These are phyloP conservation scores for Truncatella angustata DNA, from an alignment of 2,329 filamentous ascomycete species.

Conservation along the genomic window DNA sequence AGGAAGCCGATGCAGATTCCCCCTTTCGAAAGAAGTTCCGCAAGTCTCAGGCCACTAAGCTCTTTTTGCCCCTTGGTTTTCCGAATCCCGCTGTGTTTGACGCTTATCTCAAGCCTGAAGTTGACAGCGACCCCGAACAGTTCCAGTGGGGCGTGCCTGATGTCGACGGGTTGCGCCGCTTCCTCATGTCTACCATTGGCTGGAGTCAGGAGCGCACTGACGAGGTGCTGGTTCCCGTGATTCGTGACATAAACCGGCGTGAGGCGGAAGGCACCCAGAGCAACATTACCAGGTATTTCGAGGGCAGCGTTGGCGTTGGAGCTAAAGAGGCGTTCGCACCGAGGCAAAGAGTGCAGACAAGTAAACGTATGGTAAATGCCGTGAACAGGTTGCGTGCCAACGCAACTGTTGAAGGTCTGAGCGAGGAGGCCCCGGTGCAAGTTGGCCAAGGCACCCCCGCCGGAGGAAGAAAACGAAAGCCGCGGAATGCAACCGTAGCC, in stretches of 20 bases:
- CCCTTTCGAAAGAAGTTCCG: conserved; percentile 84
- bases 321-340: conserved; percentile 68
- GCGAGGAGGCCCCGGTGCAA: conserved; percentile 12
- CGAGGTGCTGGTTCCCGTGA: conserved; percentile 92
- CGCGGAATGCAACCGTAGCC: conserved; percentile 15
- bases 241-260: conserved; percentile 89
- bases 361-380: conserved; percentile 75
- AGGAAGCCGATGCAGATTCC: conserved; percentile 57
- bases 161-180: conserved; percentile 77
- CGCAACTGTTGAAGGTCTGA: conserved; percentile 31
- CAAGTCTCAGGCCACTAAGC: conserved; percentile 72
- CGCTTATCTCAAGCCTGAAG: conserved; percentile 83
- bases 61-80: conserved; percentile 81
- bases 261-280: conserved; percentile 88
- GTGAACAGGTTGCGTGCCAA: conserved; percentile 64
- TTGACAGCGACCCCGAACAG: conserved; percentile 71
- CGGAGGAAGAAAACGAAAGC: conserved; percentile 31
- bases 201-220: conserved; percentile 92
- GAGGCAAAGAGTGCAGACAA: conserved; percentile 62
- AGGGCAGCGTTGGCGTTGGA: conserved; percentile 69
- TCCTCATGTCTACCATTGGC: conserved; percentile 88
- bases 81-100: conserved; percentile 75
- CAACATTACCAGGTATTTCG: conserved; percentile 94
- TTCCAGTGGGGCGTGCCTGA: conserved; percentile 98
- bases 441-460: conserved; percentile 13